phyloP scores from a whole-genome alignment of 1,139 yeast species.

The Taphrina confusa region DNA sequence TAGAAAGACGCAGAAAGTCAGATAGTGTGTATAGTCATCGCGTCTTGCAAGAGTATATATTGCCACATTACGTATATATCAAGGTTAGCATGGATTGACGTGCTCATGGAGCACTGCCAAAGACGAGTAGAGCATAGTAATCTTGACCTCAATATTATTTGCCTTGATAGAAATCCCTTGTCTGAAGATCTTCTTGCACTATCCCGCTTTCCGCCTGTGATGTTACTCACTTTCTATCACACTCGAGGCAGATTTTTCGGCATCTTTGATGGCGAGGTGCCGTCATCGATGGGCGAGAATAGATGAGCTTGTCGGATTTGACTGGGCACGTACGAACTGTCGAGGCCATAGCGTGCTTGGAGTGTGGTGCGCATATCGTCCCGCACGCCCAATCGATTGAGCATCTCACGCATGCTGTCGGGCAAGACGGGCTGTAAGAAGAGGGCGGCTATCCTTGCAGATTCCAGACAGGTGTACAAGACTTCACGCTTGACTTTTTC shows the following conservation, averaged over 20 bases:
- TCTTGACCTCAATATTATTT: too few relatives aligned
- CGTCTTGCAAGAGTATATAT: too few relatives aligned
- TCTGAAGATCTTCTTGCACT: too few relatives aligned
- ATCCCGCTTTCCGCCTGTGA: too few relatives aligned
- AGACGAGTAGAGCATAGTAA: too few relatives aligned
- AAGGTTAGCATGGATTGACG: too few relatives aligned
- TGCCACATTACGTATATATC: too few relatives aligned
- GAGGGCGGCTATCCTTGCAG: conserved; percentile 66
- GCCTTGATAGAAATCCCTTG: too few relatives aligned
- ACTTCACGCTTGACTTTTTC: conserved; percentile 53
- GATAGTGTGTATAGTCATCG: too few relatives aligned
- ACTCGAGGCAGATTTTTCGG: too few relatives aligned
- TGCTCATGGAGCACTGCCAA: too few relatives aligned
- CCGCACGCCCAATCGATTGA: conserved; percentile 64
- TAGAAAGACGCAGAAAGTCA: neutral
- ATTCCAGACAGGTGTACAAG: conserved; percentile 68
- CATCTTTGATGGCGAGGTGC: neutral
- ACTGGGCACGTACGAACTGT: conserved; percentile 48
- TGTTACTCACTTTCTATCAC: too few relatives aligned
- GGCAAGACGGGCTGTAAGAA: conserved; percentile 76
- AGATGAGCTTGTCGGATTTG: neutral
- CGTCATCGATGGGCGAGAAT: conserved; percentile 16
- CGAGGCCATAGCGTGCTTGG: conserved; percentile 54
- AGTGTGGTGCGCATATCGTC: conserved; percentile 49
- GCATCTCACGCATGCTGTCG: conserved; percentile 55